Conservation (phyloP, 345 rosid genomes). For the Eucalyptus cloeziana region DNA sequence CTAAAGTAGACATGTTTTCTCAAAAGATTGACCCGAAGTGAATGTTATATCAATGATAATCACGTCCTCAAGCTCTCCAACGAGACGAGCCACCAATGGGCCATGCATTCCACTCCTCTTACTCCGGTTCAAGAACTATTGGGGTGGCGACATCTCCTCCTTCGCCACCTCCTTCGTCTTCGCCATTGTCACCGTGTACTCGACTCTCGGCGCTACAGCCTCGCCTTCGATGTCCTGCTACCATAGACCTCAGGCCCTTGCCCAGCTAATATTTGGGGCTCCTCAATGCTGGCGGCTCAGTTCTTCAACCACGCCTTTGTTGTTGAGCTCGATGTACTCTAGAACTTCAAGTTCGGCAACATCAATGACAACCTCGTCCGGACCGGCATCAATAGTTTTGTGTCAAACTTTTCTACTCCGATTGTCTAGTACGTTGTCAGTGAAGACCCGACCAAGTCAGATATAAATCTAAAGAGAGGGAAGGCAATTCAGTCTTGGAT, state of each 20-base stretch:
- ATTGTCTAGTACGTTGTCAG: too few relatives aligned
- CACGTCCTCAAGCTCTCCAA: accelerated
- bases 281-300: background rate
- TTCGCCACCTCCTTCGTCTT: background rate
- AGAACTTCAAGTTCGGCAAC: background rate
- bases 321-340: background rate
- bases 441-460: too few relatives aligned
- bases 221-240: too few relatives aligned
- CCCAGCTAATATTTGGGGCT: background rate
- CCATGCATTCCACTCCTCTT: too few relatives aligned
- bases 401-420: background rate
- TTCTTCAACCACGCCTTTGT: background rate
- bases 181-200: background rate
- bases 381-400: background rate
- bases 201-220: accelerated
- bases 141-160: background rate
- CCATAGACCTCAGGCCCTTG: too few relatives aligned
- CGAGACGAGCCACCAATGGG: too few relatives aligned
- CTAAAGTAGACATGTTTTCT: too few relatives aligned
- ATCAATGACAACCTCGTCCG: accelerated
- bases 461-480: too few relatives aligned
- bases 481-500: conserved; percentile 45
- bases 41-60: too few relatives aligned
- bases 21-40: accelerated
- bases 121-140: background rate